Evolutionary conservation across 176 grass and related monocot species (phyloP), one percentile per base, ranked within the genome.

Genomic region (Canna indica): DNA sequence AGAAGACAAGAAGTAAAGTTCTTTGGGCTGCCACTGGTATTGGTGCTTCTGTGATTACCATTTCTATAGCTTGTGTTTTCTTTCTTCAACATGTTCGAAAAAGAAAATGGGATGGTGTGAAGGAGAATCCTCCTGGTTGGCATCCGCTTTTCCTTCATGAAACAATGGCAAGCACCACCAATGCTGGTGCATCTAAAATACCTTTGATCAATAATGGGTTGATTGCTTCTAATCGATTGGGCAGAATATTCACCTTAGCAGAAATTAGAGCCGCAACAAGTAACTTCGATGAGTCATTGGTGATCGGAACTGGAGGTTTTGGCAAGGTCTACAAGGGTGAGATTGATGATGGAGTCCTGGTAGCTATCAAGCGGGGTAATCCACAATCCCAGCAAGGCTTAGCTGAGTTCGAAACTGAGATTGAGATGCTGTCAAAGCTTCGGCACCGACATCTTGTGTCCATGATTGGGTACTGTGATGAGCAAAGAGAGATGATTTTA

Each of bases 341-440:
- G 32, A 81, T 97, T 1, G 81, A 87, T 64, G 85, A 83, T 31
- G 74, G 85, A 31, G 83, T 74, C 63, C 63, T 83, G 36, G 88
- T 97, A 13, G 93, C 93, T 1, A 81, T 97, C 36, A 97, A 97
- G 75, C 79, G 88, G 38, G 93, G 88, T 38, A 84, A 97, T 74
- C 75, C 77, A 77, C 75, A 85, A 70, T 87, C 83, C 33, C 86
- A 86, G 12, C 93, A 97, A 75, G 93, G 93, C 36, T 41, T 90
- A 50, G 91, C 86, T 72, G 93, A 92, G 76, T 97, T 97, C 36
- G 93, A 97, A 76, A 97, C 88, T 0, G 93, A 97, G 81, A 97
- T 92, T 29, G 86, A 92, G 75, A 92, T 97, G 88, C 80, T 97
- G 22, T 97, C 93, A 27, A 97, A 97, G 74, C 88, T 92, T 74